These are phyloP conservation scores for Lenwebbia sp. DNA, from an alignment of 345 rosid species.

Conservation along the genomic window DNA sequence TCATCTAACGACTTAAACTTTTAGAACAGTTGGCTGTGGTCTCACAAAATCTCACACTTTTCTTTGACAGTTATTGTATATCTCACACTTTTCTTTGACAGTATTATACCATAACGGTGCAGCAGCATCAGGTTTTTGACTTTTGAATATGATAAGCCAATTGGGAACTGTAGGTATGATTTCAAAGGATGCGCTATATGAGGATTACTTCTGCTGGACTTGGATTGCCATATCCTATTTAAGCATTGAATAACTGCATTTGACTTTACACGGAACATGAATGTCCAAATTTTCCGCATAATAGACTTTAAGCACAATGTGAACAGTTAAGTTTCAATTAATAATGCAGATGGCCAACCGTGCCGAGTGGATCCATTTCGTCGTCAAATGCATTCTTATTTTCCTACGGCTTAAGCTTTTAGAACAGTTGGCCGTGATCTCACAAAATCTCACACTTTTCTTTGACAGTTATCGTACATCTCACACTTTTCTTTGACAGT, in stretches of 20 bases:
- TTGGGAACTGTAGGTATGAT: neutral
- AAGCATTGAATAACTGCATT: neutral
- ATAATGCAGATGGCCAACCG: neutral
- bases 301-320: neutral
- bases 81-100: too few relatives aligned
- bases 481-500: neutral
- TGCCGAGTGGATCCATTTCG: neutral
- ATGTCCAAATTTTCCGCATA: neutral
- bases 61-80: too few relatives aligned
- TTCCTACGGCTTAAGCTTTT: too few relatives aligned
- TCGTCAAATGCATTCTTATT: neutral
- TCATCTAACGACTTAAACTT: too few relatives aligned
- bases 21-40: too few relatives aligned
- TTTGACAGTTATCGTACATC: too few relatives aligned
- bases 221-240: neutral
- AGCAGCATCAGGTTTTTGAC: neutral
- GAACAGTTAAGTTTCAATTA: neutral
- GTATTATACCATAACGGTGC: neutral
- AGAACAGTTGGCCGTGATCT: too few relatives aligned
- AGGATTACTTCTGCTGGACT: neutral
- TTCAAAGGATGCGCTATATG: neutral
- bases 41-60: too few relatives aligned
- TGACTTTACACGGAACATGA: neutral
- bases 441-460: too few relatives aligned
- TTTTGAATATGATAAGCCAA: neutral